phyloP scores from a whole-genome alignment of 805 yeast genomes.

The Yarrowia sp. region DNA sequence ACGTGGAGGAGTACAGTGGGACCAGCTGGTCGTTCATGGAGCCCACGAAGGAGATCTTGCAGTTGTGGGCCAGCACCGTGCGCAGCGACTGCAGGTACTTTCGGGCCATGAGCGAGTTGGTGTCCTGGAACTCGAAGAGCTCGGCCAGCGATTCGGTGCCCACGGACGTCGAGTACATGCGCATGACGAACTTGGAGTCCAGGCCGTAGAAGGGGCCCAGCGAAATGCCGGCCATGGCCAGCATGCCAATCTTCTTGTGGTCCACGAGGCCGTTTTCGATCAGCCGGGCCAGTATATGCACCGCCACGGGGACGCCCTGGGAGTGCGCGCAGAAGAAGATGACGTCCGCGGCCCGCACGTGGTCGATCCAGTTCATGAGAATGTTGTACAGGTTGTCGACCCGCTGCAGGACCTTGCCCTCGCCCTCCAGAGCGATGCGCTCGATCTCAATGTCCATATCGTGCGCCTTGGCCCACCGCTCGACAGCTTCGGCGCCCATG shows the following conservation, averaged over 20 bases:
- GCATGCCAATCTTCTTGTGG: slow-evolving; percentile 56
- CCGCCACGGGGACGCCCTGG: slow-evolving; percentile 92
- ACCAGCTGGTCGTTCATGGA: slow-evolving; percentile 92
- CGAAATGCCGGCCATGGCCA: slow-evolving; percentile 95
- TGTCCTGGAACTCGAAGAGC: slow-evolving; percentile 81
- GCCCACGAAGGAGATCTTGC: slow-evolving; percentile 78
- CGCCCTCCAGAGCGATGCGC: slow-evolving; percentile 89
- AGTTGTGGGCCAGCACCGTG: slow-evolving; percentile 63
- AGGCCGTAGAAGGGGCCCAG: slow-evolving; percentile 91
- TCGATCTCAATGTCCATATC: slow-evolving; percentile 57
- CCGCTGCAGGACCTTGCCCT: slow-evolving; percentile 84
- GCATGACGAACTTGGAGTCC: slow-evolving; percentile 77
- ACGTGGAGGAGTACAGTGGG: slow-evolving; percentile 84
- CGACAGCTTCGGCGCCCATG: slow-evolving; percentile 80
- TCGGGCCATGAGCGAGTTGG: slow-evolving; percentile 66
- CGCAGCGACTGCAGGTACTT: slow-evolving; percentile 67
- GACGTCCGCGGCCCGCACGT: slow-evolving; percentile 64
- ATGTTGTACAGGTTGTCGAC: slow-evolving; percentile 77
- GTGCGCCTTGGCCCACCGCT: slow-evolving; percentile 56
- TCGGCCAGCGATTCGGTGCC: slow-evolving; percentile 86
- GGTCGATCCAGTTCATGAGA: slow-evolving; percentile 63
- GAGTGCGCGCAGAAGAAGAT: slow-evolving; percentile 93
- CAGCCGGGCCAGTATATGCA: slow-evolving; percentile 69
- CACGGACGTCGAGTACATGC: slow-evolving; percentile 78
- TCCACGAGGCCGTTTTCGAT: slow-evolving; percentile 56